A percentile compares a stretch with the other conserved stretches of the same genome.
phyloP scores from a whole-genome alignment of 2,329 filamentous ascomycete species.

The Setomelanomma holmii region DNA sequence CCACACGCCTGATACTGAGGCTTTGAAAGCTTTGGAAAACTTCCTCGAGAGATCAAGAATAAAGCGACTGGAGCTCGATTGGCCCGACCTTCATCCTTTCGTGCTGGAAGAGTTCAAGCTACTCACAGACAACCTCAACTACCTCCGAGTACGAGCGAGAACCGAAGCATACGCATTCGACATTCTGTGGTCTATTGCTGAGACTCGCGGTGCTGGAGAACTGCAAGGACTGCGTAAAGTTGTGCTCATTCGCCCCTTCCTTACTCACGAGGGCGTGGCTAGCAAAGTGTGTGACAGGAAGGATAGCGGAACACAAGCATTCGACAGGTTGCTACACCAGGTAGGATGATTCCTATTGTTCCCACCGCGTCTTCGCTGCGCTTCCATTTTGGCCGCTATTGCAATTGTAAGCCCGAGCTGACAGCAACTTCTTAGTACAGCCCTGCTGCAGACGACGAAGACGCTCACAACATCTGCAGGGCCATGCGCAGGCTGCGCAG shows the following conservation, averaged over 20 bases:
- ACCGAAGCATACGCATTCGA: constrained; percentile 19
- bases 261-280: neutral
- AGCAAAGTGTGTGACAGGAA: neutral
- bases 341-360: neutral
- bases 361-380: no score
- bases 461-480: constrained; percentile 8
- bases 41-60: constrained; percentile 24
- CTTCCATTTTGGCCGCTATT: no score
- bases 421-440: constrained; percentile 3
- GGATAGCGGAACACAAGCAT: constrained; percentile 7
- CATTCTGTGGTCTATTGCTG: constrained; percentile 16
- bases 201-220: constrained; percentile 15
- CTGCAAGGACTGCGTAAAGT: constrained; percentile 17
- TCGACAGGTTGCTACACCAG: neutral
- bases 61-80: constrained; percentile 31
- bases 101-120: constrained; percentile 21
- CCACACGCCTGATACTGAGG: constrained; percentile 22
- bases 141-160: constrained; percentile 25
- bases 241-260: constrained; percentile 23
- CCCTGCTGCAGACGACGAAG: neutral
- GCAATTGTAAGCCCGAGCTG: no score
- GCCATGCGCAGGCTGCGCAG: constrained; percentile 16
- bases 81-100: constrained; percentile 27
- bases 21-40: constrained; percentile 20
- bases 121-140: constrained; percentile 15